Base-by-base conservation (phyloP, 306 rosid genomes). In the Fragaria ananassa region DNA sequence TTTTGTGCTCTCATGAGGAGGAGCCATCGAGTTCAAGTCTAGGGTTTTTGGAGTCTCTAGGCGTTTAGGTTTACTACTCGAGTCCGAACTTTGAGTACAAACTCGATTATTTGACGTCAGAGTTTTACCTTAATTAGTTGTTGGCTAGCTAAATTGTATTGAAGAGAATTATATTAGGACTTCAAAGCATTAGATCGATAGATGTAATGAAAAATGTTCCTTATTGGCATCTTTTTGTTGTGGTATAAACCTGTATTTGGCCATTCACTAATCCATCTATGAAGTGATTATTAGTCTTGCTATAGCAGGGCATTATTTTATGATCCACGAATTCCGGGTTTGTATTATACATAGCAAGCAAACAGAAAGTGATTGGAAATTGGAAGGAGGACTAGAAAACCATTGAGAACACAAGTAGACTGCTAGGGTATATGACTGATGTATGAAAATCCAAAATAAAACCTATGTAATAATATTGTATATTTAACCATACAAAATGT, bases 321-420 rank as follows among this genome's bases (percentile, higher is more conserved):
- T 19, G 34, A 18, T 50, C 62, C 74, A 49, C 19, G 27, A 50
- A 50, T 49, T 31, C 74, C 61, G 74, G 74, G 61, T 23, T 50
- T 10, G 31, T 54, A 49, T 49, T 18, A 49, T 9, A 31, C 31
- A 70, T 58, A 25, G 46, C 46, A 50, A 70, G 56, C 62, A 39
- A 70, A 49, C 74, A 50, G 35, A 70, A 29, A 21, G 31, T 9
- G 62, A 56, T 56, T 56, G 29, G 14, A 9, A 56, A 21, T 10
- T 8, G 3, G 44, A 7, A 31, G 10, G 21, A 49, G 10, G 61
- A 49, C 19, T 21, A 29, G 29, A 13, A 2, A 18, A 31, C 23
- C 23, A 49, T 31, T 70, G 53, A 31, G 45, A 31, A 50, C 49
- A 29, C 8, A 17, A 29, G 41, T 49, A 17, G 44, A 49, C 13